Base-by-base conservation (phyloP, 352 stramenopile genomes). In the Phytophthora pistaciae region DNA sequence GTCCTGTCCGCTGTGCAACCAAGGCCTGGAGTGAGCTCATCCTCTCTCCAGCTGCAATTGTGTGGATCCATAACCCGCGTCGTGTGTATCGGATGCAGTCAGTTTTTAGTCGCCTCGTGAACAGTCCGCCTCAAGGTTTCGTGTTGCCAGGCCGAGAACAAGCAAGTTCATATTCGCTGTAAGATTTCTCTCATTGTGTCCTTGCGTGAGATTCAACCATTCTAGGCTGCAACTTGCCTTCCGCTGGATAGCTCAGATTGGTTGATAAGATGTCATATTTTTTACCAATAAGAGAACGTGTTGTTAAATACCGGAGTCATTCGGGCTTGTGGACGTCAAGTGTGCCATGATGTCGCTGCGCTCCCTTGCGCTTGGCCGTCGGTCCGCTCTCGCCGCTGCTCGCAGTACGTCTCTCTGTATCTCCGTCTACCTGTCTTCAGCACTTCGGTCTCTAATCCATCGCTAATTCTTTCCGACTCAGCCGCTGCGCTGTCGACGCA, bases 1-100 rank as follows among this genome's bases (percentile, higher is more conserved):
- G 48, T 88, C 80, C 7, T 96, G 90, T 55, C 90, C 90, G 55
- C 78, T 96, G 20, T 96, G 90, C 64, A 96, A 95, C 64, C 89
- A 96, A 78, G 69, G 59, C 2, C 78, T 95, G 40, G 87, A 95
- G 57, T 95, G 84, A 54, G 29, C 29, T 29, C 27, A 29, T 29
- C 27, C 27, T 29, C 29, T 36, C 29, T 36, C 29, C 29, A 44
- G 38, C 38, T 44, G 38, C 38, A 44, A 44, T 44, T 44, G 38
- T 18, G 38, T 44, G 16, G 36, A 44, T 44, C 36, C 36, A 44
- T 44, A 44, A 44, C 38, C n/a, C 33, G 25, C 61, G 54, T 53
- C 27, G 54, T 59, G 27, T 66, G 33, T 63, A 16, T 13, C 63
- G 14, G 31, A 60, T 64, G 33, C 21, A 67, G 42, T 56, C 44